Evolutionary conservation across 2,329 filamentous ascomycete species (phyloP).

Genomic region (Stemphylium vesicarium): DNA sequence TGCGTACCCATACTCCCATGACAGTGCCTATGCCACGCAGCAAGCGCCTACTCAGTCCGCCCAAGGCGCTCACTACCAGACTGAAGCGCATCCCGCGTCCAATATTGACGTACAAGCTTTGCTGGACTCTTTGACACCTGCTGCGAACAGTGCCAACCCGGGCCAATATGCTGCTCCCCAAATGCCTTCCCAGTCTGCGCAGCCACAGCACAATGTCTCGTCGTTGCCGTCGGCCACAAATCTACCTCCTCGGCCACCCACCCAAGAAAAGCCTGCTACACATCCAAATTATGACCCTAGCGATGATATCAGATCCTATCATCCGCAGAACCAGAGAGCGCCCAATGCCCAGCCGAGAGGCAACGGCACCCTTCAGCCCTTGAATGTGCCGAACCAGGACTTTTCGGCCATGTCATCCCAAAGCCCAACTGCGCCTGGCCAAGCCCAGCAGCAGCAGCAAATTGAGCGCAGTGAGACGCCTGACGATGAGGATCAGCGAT

Average conservation of each 20-base stretch:
- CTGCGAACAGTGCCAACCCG: constrained; percentile 38
- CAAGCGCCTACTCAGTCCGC: constrained; percentile 38
- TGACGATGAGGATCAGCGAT: constrained; percentile 58
- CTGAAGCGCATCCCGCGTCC: constrained; percentile 34
- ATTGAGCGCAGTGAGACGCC: constrained; percentile 34
- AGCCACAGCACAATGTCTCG: constrained; percentile 43
- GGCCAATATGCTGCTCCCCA: constrained; percentile 45
- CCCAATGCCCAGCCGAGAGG: constrained; percentile 40
- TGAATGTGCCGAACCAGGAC: constrained; percentile 27
- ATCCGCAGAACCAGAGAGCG: constrained; percentile 54
- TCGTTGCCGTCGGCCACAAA: constrained; percentile 49
- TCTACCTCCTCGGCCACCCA: constrained; percentile 57
- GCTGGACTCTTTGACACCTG: constrained; percentile 52
- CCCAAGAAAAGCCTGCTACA: constrained; percentile 57
- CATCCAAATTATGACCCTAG: constrained; percentile 56
- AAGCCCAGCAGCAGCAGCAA: constrained; percentile 38
- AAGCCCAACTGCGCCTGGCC: constrained; percentile 37
- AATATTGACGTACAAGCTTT: constrained; percentile 56
- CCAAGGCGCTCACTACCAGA: constrained; percentile 37
- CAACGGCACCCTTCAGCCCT: constrained; percentile 34
- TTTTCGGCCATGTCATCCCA: constrained; percentile 23
- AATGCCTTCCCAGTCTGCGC: constrained; percentile 38
- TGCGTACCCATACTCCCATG: constrained; percentile 44
- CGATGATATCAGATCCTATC: constrained; percentile 58
- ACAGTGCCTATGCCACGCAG: constrained; percentile 43